These are phyloP conservation scores for Drechslera avenae DNA, from an alignment of 2,329 filamentous ascomycete genomes.

Conservation along the genomic window DNA sequence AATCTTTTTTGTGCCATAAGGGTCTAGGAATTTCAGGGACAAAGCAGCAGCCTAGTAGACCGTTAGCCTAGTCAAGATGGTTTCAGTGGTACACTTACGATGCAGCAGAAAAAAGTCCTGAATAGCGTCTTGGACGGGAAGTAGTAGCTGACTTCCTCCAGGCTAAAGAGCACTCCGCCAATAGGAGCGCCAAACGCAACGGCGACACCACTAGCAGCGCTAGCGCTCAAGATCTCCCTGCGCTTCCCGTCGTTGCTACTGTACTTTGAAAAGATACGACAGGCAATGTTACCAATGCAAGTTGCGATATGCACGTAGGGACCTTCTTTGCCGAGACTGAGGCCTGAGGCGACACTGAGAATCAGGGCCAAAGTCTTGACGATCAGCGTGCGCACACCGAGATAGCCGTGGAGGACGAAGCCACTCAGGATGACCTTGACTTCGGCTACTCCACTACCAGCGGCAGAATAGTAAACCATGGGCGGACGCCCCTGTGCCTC, in stretches of 20 bases:
- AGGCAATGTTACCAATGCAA: constrained; percentile 93
- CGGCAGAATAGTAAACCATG: constrained; percentile 94
- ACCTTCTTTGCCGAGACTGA: constrained; percentile 92
- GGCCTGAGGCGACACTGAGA: constrained; percentile 86
- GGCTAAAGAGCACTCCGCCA: constrained; percentile 86
- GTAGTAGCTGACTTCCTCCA: constrained; percentile 97
- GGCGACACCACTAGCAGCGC: constrained; percentile 87
- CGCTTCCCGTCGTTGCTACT: constrained; percentile 92
- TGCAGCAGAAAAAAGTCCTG: constrained; percentile 97
- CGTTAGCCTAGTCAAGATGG: constrained; percentile 17
- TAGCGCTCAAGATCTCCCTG: constrained; percentile 90
- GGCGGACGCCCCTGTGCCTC: constrained; percentile 59
- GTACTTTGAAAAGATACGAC: constrained; percentile 92
- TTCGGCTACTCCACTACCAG: constrained; percentile 94
- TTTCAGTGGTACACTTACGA: constrained; percentile 57
- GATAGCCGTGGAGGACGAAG: constrained; percentile 93
- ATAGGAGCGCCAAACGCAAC: constrained; percentile 93
- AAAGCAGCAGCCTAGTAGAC: constrained; percentile 68
- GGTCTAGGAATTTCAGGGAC: constrained; percentile 92
- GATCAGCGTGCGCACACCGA: constrained; percentile 83
- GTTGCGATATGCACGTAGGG: constrained; percentile 98
- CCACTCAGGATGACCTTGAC: constrained; percentile 98
- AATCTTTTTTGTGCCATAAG: constrained; percentile 94
- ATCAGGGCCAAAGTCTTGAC: constrained; percentile 84
- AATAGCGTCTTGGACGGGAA: constrained; percentile 98